These are phyloP conservation scores for Bruguiera parviflora DNA, from an alignment of 345 rosid species.

Conservation along the genomic window DNA sequence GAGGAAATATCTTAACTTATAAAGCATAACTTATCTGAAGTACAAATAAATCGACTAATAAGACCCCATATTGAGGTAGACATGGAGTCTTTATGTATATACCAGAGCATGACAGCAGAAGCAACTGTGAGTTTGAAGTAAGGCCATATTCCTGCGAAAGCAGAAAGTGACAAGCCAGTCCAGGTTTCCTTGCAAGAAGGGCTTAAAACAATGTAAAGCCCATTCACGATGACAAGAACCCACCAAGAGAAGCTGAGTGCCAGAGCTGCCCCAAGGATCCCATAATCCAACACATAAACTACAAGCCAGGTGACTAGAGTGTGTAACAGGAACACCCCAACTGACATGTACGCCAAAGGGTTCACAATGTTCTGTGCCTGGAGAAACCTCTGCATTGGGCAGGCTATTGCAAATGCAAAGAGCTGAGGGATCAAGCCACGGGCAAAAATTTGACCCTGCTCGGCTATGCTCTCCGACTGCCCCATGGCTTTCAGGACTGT, in stretches of 20 bases:
- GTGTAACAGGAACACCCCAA: conserved; percentile 71
- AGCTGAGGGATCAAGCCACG: conserved; percentile 76
- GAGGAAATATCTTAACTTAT: too few relatives aligned
- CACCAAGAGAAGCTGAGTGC: conserved; percentile 79
- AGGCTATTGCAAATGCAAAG: conserved; percentile 70
- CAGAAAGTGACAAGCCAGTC: conserved; percentile 63
- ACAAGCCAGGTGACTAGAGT: conserved; percentile 60
- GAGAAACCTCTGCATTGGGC: conserved; percentile 87
- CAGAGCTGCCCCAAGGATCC: conserved; percentile 72
- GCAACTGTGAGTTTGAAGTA: conserved; percentile 82
- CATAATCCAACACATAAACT: conserved; percentile 47
- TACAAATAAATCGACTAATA: too few relatives aligned
- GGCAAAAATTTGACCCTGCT: conserved; percentile 65
- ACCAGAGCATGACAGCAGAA: conserved; percentile 92
- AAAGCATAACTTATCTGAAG: too few relatives aligned
- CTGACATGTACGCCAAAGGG: conserved; percentile 77
- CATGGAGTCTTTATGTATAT: background rate
- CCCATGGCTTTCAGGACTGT: conserved; percentile 53
- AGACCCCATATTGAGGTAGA: too few relatives aligned
- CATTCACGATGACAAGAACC: conserved; percentile 51
- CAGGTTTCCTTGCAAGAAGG: conserved; percentile 76
- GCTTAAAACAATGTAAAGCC: conserved; percentile 56
- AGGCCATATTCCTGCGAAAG: conserved; percentile 85
- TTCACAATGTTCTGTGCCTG: conserved; percentile 97
- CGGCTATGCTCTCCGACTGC: conserved; percentile 57